Base-by-base conservation (phyloP, 768 basidiomycete species). In the Hortiboletus campestris region DNA sequence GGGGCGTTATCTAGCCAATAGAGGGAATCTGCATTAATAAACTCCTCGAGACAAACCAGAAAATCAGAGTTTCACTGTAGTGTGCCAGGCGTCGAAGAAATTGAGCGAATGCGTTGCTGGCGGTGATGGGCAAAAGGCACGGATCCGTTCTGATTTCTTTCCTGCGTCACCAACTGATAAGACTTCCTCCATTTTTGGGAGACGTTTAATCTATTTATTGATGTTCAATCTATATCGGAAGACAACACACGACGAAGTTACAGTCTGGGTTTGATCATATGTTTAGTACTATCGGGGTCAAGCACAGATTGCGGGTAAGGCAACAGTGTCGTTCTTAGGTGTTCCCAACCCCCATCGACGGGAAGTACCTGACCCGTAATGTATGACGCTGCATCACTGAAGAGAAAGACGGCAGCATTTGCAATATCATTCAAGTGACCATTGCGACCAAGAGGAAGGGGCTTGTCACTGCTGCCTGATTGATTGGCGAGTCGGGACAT, bases 311-410 rank as follows among this genome's bases (percentile, higher is more conserved):
- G 71, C 2, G 88, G 88, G 66, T 89, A 89, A 28, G 87, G 85
- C 28, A 89, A 55, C 47, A 73, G 65, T 2, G 67, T 57, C 5
- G 68, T 60, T 46, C 83, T 75, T 29, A 87, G 43, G 62, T 86
- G 82, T 66, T 85, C 82, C 38, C 51, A 63, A 11, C 78, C 87
- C 41, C 89, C 89, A 60, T 91, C 88, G 25, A 90, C 85, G 28
- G 80, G 78, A 35, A 91, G 68, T n/a, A 88, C 72, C 62, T 88
- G 86, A 4, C 91, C 91, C 1, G 87, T 87, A 54, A 94, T 82
- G 68, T 81, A 91, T 7, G 82, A 73, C 13, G 89, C 90, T 4
- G 88, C 90, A 47, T 84, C 81, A 62, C 90, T 92, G 75, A 94
- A 91, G 40, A 95, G 76, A 72, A 91, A 95, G 4, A 91, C 75